Conservation (phyloP, 176 grass and related monocot species). For the Cocos nucifera region DNA sequence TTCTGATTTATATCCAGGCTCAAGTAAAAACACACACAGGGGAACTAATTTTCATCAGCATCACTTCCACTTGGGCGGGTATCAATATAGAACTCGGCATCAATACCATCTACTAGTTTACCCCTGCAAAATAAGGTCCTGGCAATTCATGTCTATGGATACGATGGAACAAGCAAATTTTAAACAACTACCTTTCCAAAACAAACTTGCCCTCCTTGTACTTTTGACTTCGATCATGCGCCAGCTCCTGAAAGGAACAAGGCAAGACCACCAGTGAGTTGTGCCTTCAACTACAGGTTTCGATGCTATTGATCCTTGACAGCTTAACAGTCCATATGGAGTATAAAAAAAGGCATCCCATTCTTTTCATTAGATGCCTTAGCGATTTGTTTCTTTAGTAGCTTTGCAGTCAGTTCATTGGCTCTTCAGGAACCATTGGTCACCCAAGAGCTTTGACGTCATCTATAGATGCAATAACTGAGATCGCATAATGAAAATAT, state of each 20-base stretch:
- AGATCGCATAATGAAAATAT: no score
- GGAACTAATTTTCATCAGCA: neutral
- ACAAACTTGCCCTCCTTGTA: slow-evolving; percentile 22
- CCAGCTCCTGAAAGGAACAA: neutral
- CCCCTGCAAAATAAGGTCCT: slow-evolving; percentile 1
- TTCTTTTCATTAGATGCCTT: no score
- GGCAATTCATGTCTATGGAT: neutral
- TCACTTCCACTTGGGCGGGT: neutral
- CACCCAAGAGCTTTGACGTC: no score
- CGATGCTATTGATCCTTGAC: no score
- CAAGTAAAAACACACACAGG: no score
- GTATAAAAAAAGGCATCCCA: neutral
- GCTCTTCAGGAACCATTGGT: no score
- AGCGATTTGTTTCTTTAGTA: no score
- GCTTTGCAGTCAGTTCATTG: no score
- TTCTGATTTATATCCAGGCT: no score
- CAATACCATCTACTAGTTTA: slow-evolving; percentile 7
- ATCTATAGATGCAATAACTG: no score
- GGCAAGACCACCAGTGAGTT: neutral
- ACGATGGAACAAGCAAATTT: neutral
- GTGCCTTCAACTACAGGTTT: no score
- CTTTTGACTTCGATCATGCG: slow-evolving; percentile 13
- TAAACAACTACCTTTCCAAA: slow-evolving; percentile 7
- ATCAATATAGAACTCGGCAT: slow-evolving; percentile 2
- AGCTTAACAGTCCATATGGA: neutral